A percentile compares a stretch with the other conserved stretches of the same genome.
Conservation (phyloP, 2,329 filamentous ascomycete species). For the Chaetomium strumarium region DNA sequence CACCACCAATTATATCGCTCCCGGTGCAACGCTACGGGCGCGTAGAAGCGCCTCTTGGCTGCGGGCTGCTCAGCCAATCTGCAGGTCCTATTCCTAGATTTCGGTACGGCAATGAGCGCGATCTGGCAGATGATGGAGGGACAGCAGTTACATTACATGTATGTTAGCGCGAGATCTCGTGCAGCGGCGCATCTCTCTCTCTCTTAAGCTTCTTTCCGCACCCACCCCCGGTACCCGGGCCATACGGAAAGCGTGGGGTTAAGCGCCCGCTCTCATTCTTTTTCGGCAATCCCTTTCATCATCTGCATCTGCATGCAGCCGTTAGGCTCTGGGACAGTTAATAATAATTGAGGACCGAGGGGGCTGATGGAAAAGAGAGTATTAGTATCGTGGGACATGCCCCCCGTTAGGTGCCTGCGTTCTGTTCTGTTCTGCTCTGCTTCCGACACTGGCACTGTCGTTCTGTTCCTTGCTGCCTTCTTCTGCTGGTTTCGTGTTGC, state of each 20-base stretch:
- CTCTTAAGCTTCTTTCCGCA: background rate
- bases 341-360: background rate
- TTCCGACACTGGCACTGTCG: background rate
- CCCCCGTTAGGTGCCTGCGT: constrained; percentile 1
- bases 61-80: background rate
- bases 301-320: constrained; percentile 1
- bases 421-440: background rate
- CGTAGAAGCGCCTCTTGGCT: too few species aligned
- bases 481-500: constrained; percentile 1
- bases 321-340: background rate
- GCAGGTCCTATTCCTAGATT: constrained; percentile 1
- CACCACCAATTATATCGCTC: too few species aligned
- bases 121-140: background rate
- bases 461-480: background rate
- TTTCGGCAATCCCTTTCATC: background rate
- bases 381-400: constrained; percentile 17
- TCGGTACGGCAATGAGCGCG: background rate
- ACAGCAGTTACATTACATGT: too few species aligned
- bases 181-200: background rate
- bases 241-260: background rate
- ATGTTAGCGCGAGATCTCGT: constrained; percentile 4
- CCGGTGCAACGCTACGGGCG: too few species aligned
- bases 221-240: too few species aligned
- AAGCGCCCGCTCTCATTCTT: constrained; percentile 6
- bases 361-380: constrained; percentile 7